Conservation (phyloP, 2,329 filamentous ascomycete genomes). For the Fusarium citri region DNA sequence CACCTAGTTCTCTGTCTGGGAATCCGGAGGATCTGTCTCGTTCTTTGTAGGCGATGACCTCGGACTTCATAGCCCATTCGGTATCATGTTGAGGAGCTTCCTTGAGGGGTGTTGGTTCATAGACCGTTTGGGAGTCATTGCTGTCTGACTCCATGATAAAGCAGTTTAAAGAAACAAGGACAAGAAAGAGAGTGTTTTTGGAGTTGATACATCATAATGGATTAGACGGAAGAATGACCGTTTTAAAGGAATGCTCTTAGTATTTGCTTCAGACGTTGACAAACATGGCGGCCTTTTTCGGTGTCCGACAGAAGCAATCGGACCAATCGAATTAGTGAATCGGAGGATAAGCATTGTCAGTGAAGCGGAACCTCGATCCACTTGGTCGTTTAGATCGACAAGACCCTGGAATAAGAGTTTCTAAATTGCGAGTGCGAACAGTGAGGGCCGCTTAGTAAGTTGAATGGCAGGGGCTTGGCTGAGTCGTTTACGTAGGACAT, state of each 20-base stretch:
- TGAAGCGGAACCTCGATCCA: conserved; percentile 3
- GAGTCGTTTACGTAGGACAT: background rate
- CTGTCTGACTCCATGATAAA: conserved; percentile 46
- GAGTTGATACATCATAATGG: background rate
- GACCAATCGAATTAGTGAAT: conserved; percentile 8
- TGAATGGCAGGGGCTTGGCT: background rate
- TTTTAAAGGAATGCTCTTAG: conserved; percentile 1
- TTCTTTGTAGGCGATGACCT: conserved; percentile 57
- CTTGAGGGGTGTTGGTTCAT: conserved; percentile 30
- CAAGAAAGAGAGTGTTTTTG: background rate
- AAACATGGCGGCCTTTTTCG: conserved; percentile 11
- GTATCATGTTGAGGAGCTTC: conserved; percentile 21
- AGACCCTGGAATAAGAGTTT: background rate
- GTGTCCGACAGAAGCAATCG: conserved; percentile 4
- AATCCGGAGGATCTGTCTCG: conserved; percentile 59
- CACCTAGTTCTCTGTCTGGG: conserved; percentile 65
- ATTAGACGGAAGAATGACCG: background rate
- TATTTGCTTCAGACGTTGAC: background rate
- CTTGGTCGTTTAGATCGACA: conserved; percentile 1
- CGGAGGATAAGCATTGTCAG: conserved; percentile 1
- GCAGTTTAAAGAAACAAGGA: background rate
- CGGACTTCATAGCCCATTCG: conserved; percentile 62
- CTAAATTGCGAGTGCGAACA: background rate
- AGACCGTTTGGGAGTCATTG: conserved; percentile 43
- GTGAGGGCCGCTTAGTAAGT: conserved; percentile 15